Conservation (phyloP, 2,329 filamentous ascomycete species). For the Grosmannia penicillata region DNA sequence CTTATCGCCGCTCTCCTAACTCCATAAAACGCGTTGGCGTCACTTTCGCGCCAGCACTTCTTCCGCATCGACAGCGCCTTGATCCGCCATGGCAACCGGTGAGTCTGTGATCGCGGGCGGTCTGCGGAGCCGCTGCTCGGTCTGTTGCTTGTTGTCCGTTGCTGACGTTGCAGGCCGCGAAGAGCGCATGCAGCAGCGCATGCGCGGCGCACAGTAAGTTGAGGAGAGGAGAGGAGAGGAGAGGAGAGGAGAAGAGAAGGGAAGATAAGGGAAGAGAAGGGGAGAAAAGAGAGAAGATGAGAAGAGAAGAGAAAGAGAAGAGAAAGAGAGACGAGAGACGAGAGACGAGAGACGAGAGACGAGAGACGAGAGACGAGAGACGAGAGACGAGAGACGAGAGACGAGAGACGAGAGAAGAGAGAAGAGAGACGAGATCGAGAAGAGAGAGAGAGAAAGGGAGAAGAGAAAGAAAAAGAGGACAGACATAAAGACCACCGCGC, state of each 20-base stretch:
- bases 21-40: neutral
- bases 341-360: neutral
- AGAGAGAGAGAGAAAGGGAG: neutral
- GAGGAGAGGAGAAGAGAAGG: neutral
- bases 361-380: neutral
- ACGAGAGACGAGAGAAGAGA: too few relatives aligned
- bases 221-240: neutral
- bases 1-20: neutral
- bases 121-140: too few relatives aligned
- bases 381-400: too few relatives aligned
- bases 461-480: neutral
- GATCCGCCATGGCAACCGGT: neutral
- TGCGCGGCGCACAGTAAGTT: conserved; percentile 48
- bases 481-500: neutral
- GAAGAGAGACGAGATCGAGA: too few relatives aligned
- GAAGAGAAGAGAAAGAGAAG: too few relatives aligned
- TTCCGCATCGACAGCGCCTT: neutral
- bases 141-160: too few relatives aligned
- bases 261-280: too few relatives aligned
- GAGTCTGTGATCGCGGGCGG: too few relatives aligned
- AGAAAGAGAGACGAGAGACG: neutral
- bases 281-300: too few relatives aligned
- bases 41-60: neutral
- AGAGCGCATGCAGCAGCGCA: conserved; percentile 48
- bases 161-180: conserved; percentile 40